Conservation (phyloP, 2,329 filamentous ascomycete species). For the Ascochyta koolunga region DNA sequence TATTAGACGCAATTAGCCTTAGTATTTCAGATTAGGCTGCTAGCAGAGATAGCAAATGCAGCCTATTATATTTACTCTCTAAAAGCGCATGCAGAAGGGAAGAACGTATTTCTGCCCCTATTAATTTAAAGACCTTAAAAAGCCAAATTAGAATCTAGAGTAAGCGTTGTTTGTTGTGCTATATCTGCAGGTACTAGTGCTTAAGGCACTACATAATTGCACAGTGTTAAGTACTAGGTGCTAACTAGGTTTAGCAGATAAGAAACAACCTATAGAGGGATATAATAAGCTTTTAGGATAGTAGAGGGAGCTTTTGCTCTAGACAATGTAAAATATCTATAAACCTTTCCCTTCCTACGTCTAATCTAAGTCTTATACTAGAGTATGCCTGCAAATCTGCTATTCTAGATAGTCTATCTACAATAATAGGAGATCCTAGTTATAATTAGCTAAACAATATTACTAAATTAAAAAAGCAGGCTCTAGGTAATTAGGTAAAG, state of each 20-base stretch:
- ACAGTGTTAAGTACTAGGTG: background rate
- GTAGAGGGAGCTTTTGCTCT: slow-evolving; percentile 5
- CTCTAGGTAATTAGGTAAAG: background rate
- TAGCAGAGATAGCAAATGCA: background rate
- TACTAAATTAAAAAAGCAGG: slow-evolving; percentile 1
- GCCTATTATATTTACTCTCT: background rate
- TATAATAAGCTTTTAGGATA: background rate
- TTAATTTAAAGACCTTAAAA: background rate
- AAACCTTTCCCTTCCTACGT: background rate
- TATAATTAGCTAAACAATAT: background rate
- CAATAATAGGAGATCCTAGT: slow-evolving; percentile 2
- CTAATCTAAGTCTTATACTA: background rate
- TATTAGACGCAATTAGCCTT: too few relatives aligned
- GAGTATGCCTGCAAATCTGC: slow-evolving; percentile 2
- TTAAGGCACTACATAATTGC: background rate
- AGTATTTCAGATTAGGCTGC: too few relatives aligned
- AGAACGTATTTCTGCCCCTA: background rate
- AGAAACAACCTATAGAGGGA: background rate
- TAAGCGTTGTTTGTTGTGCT: background rate
- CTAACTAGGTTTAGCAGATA: background rate
- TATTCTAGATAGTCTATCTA: background rate
- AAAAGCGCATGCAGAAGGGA: background rate
- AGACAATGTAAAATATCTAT: slow-evolving; percentile 1
- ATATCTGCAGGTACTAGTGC: background rate
- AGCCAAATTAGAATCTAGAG: background rate